These are phyloP conservation scores for Dichotomopilus funicola DNA, from an alignment of 2,329 filamentous ascomycete species.

Conservation along the genomic window DNA sequence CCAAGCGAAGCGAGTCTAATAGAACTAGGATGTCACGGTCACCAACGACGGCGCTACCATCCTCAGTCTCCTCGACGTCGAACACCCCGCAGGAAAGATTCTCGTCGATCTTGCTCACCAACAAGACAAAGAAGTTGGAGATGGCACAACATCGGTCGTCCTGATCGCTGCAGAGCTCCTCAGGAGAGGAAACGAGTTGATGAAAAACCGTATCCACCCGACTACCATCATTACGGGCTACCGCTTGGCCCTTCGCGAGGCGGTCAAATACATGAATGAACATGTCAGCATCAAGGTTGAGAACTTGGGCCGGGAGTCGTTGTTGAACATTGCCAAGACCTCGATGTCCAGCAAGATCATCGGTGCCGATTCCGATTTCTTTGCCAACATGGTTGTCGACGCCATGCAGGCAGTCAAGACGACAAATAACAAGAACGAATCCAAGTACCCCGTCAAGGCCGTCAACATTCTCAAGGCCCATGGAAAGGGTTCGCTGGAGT, in stretches of 20 bases:
- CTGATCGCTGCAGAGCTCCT: slow-evolving; percentile 94
- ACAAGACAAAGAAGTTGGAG: slow-evolving; percentile 97
- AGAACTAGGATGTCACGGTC: slow-evolving; percentile 79
- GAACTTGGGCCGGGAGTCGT: slow-evolving; percentile 78
- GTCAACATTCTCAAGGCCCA: slow-evolving; percentile 99
- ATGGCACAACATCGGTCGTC: slow-evolving; percentile 96
- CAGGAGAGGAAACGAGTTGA: slow-evolving; percentile 89
- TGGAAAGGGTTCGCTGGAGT: slow-evolving; percentile 86
- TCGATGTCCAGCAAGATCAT: slow-evolving; percentile 99
- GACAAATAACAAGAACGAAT: slow-evolving; percentile 81
- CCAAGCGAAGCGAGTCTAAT: slow-evolving; percentile 15
- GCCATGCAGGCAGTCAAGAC: slow-evolving; percentile 92
- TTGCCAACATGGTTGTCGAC: slow-evolving; percentile 94
- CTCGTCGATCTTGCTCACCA: slow-evolving; percentile 95
- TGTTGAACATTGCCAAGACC: slow-evolving; percentile 93
- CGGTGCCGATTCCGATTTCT: slow-evolving; percentile 91
- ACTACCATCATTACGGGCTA: slow-evolving; percentile 99
- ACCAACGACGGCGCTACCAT: slow-evolving; percentile 99
- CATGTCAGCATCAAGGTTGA: slow-evolving; percentile 97
- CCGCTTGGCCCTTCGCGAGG: slow-evolving; percentile 88
- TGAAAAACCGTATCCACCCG: slow-evolving; percentile 99
- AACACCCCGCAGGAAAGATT: slow-evolving; percentile 97
- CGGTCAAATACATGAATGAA: slow-evolving; percentile 98
- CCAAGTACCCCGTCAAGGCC: slow-evolving; percentile 97
- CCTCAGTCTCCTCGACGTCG: slow-evolving; percentile 87